Base-by-base conservation (phyloP, 2,329 filamentous ascomycete genomes). In the Colletotrichum sp. region DNA sequence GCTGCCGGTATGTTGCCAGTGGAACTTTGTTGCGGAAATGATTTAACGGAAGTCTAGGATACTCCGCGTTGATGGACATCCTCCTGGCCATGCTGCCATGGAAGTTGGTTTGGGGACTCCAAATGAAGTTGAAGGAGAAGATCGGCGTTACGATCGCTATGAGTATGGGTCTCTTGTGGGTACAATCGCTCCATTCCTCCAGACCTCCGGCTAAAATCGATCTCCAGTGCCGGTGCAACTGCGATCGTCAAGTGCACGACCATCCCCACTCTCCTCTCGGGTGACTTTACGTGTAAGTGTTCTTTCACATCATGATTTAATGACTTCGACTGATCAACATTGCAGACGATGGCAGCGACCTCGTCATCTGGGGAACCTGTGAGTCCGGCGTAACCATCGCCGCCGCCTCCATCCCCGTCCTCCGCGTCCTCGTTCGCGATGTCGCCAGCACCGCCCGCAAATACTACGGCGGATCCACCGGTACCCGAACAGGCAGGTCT, bases 81-180 rank as follows among this genome's bases (percentile, higher is more conserved):
- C 15, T 77, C 7, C 70, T 79, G 1, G 76, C 71, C 1, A 10
- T 76, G 38, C 65, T 78, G 15, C 73, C 76, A 3, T 76, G 77
- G 75, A 66, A 61, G 38, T 52, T 77, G 16, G 71, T 78, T 13
- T 79, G 72, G 76, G 71, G 38, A 5, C 73, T 77, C 9, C 69
- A 78, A 16, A 76, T 77, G 74, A 71, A 69, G 21, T 24, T 30
- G 15, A 69, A 66, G 13, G 78, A 78, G 38, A 76, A 76, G 73
- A 61, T 76, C 28, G 73, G 73, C 24, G 71, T 78, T n/a, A 66
- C 58, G 2, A 24, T 78, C 10, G 71, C 77, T 0, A 77, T 77
- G 77, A 78, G 76, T 52, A 72, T 76, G 72, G 75, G 70, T 34
- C 32, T 76, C 12, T 43, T 78, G 76, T 78, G 48, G 34, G 77